Evolutionary conservation across 257 asterid species (phyloP).

Genomic region (Solanum etuberosum): DNA sequence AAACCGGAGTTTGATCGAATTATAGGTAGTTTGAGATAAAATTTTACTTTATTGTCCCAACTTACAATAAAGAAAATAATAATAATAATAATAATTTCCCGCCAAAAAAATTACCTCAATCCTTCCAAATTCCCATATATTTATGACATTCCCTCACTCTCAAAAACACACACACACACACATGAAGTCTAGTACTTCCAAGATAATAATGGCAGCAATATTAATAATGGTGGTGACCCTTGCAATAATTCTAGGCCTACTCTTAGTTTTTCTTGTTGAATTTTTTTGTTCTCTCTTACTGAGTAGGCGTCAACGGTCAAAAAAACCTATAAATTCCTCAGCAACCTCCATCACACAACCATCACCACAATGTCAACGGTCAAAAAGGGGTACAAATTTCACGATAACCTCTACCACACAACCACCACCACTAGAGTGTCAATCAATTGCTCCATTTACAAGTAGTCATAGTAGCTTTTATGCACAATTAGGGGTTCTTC

Average conservation of each 20-base stretch:
- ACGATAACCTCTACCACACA: not conserved
- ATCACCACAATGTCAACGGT: not conserved
- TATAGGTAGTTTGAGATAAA: not conserved
- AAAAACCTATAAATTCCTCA: not conserved
- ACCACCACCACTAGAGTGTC: not conserved
- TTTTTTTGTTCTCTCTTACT: constrained; percentile 48
- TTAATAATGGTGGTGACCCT: constrained; percentile 21
- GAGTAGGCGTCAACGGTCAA: constrained; percentile 1
- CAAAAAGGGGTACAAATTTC: not conserved
- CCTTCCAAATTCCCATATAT: not conserved
- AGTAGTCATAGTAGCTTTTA: constrained; percentile 29
- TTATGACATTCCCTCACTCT: not conserved
- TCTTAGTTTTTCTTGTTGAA: constrained; percentile 37
- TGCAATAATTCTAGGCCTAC: constrained; percentile 31
- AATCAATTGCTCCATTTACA: not conserved
- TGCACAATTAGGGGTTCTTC: constrained; percentile 40
- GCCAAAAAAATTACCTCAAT: constrained; percentile 17
- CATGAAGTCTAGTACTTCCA: constrained; percentile 22
- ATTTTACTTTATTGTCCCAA: not conserved
- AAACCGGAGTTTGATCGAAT: not conserved
- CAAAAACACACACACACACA: not conserved
- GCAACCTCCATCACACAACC: not conserved
- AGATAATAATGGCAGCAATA: constrained; percentile 36
- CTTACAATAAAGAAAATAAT: not conserved
- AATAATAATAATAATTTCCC: constrained; percentile 13